Conservation (phyloP, 2,329 filamentous ascomycete genomes). For the Colletotrichum destructivum region DNA sequence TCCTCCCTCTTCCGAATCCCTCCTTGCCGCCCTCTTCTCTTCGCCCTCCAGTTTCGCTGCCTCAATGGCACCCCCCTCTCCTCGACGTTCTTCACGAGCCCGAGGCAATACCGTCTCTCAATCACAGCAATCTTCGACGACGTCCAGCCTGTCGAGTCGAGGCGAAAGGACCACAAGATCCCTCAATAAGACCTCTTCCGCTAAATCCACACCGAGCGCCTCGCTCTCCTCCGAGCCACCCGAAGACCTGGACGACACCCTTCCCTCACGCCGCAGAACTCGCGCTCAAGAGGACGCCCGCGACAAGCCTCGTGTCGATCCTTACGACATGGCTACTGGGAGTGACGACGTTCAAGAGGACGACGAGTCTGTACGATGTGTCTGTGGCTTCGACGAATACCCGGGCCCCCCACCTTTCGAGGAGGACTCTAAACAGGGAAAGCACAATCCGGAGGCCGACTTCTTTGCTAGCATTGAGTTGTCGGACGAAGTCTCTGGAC, state of each 20-base stretch:
- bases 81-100: conserved; percentile 93
- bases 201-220: conserved; percentile 83
- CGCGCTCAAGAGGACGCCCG: conserved; percentile 78
- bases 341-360: conserved; percentile 83
- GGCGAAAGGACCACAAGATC: conserved; percentile 81
- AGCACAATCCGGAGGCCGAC: conserved; percentile 71
- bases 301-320: conserved; percentile 62
- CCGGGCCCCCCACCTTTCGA: conserved; percentile 83
- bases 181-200: conserved; percentile 79
- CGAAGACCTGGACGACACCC: conserved; percentile 78
- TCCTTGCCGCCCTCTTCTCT: conserved; percentile 29
- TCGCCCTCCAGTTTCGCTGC: conserved; percentile 34
- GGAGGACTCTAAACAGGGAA: conserved; percentile 66
- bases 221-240: conserved; percentile 80
- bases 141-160: conserved; percentile 83
- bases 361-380: conserved; percentile 94
- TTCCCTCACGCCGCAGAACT: conserved; percentile 83
- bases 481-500: conserved; percentile 89
- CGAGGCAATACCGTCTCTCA: conserved; percentile 82
- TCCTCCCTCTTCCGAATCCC: conserved; percentile 50
- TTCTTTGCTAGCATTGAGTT: conserved; percentile 74
- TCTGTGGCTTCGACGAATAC: conserved; percentile 96
- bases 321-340: conserved; percentile 71
- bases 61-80: conserved; percentile 76
- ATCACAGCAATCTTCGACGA: conserved; percentile 83